phyloP scores from a whole-genome alignment of 495 filamentous ascomycete species.

The Hypomontagnella submonticulosa region DNA sequence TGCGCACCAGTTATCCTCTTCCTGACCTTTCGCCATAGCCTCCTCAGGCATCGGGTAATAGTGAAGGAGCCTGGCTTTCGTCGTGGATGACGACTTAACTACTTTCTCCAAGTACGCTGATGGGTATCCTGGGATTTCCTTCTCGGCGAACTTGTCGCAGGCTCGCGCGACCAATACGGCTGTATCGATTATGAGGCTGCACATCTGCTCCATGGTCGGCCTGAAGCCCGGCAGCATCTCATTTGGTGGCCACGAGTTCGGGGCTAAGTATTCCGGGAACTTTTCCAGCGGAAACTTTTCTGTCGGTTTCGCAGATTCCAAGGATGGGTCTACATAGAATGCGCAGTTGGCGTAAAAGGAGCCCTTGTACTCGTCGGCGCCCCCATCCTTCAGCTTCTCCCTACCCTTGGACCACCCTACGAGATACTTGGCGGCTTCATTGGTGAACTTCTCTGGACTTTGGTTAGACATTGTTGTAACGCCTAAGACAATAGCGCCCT shows the following conservation, averaged over 20 bases:
- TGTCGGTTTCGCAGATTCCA: slow-evolving; percentile 69
- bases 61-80: slow-evolving; percentile 92
- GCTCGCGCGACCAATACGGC: slow-evolving; percentile 86
- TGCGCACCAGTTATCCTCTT: slow-evolving; percentile 94
- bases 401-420: slow-evolving; percentile 88
- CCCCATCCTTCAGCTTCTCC: slow-evolving; percentile 90
- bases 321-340: slow-evolving; percentile 78
- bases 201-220: slow-evolving; percentile 76
- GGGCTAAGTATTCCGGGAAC: slow-evolving; percentile 67
- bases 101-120: slow-evolving; percentile 84
- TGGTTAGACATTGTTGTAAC: slow-evolving; percentile 25
- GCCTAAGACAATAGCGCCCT: not conserved
- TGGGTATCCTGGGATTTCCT: slow-evolving; percentile 79
- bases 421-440: slow-evolving; percentile 69
- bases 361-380: slow-evolving; percentile 92
- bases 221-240: slow-evolving; percentile 77
- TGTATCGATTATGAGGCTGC: slow-evolving; percentile 85
- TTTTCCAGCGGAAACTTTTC: slow-evolving; percentile 67
- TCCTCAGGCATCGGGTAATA: slow-evolving; percentile 78
- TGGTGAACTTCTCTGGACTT: slow-evolving; percentile 67
- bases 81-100: slow-evolving; percentile 84
- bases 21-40: slow-evolving; percentile 45
- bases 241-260: slow-evolving; percentile 86
- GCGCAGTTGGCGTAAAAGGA: slow-evolving; percentile 97
- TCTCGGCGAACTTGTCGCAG: slow-evolving; percentile 86